These are phyloP conservation scores for Coemansia sp. DNA, from an alignment of 192 early-diverging fungal genomes.

Conservation along the genomic window DNA sequence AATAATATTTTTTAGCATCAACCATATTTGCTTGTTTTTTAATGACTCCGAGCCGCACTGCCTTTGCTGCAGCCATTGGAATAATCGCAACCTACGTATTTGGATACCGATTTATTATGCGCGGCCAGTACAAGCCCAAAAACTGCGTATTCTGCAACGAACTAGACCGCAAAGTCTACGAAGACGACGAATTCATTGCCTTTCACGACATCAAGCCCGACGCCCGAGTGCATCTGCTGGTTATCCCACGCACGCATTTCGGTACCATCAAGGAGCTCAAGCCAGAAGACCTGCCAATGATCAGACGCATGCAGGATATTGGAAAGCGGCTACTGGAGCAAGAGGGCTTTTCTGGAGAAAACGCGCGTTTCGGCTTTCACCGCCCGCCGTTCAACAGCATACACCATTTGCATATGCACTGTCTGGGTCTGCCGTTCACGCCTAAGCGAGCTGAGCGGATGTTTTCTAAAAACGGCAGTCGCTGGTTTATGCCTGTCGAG, in stretches of 20 bases:
- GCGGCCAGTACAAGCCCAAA: slow-evolving; percentile 39
- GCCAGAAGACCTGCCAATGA: slow-evolving; percentile 24
- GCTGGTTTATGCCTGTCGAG: slow-evolving; percentile 28
- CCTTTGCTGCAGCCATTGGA: slow-evolving; percentile 7
- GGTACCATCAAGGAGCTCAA: slow-evolving; percentile 46
- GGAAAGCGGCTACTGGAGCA: slow-evolving; percentile 34
- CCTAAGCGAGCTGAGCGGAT: slow-evolving; percentile 26
- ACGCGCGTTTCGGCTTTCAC: slow-evolving; percentile 49
- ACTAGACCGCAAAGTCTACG: slow-evolving; percentile 37
- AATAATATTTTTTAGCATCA: no score
- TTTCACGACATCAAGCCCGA: slow-evolving; percentile 54
- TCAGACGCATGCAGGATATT: slow-evolving; percentile 38
- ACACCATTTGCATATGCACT: slow-evolving; percentile 56
- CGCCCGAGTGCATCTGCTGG: slow-evolving; percentile 39
- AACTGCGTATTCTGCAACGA: slow-evolving; percentile 47
- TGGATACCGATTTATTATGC: slow-evolving; percentile 25
- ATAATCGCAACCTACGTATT: slow-evolving; percentile 10
- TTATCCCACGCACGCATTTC: slow-evolving; percentile 40
- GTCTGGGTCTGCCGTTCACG: slow-evolving; percentile 48
- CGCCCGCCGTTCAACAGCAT: slow-evolving; percentile 52
- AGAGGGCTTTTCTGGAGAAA: slow-evolving; percentile 25
- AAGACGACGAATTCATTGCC: slow-evolving; percentile 33
- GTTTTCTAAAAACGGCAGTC: slow-evolving; percentile 28
- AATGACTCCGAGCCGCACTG: slow-evolving; percentile 11
- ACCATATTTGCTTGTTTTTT: slow-evolving; percentile 1